Evolutionary conservation across 768 basidiomycete genomes (phyloP), one percentile per base, ranked within the genome.

Genomic region (Suillus clintonianus): DNA sequence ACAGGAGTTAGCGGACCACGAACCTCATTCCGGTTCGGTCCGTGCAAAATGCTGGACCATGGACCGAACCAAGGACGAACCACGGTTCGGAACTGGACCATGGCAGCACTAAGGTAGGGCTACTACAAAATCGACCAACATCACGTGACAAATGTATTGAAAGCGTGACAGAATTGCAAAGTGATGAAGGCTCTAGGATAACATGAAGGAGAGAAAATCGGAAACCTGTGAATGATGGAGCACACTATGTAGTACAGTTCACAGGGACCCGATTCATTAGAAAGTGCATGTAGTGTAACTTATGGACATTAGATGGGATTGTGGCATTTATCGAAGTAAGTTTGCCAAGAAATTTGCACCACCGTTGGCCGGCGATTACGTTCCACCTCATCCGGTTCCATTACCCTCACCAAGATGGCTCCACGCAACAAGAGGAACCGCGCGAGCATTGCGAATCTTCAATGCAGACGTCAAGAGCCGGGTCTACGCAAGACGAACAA

Each of bases 121-220:
- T n/a, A n/a, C n/a, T n/a, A n/a, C n/a, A n/a, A n/a, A n/a, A n/a
- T n/a, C n/a, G n/a, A n/a, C n/a, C n/a, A n/a, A n/a, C n/a, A n/a
- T n/a, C n/a, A n/a, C n/a, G n/a, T n/a, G n/a, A n/a, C n/a, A n/a
- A n/a, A n/a, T n/a, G n/a, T n/a, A n/a, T n/a, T n/a, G n/a, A n/a
- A n/a, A n/a, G n/a, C n/a, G n/a, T 56, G 55, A 56, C 55, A 56
- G n/a, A 34, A 34, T 19, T 41, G 55, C 47, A 48, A 48, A 48
- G 13, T 27, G 47, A 48, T 48, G 47, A 48, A 24, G 22, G 47
- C 47, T 48, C 47, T 48, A 48, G 47, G 22, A 48, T 48, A 27
- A 14, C 47, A 14, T 48, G 47, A 27, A 48, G 47, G 24, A 48
- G 47, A 48, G 47, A 48, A 48, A 48, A 48, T 48, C 13, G 47